These are phyloP conservation scores for Hansenula lynferdii DNA, from an alignment of 1,139 yeast species.

Conservation along the genomic window DNA sequence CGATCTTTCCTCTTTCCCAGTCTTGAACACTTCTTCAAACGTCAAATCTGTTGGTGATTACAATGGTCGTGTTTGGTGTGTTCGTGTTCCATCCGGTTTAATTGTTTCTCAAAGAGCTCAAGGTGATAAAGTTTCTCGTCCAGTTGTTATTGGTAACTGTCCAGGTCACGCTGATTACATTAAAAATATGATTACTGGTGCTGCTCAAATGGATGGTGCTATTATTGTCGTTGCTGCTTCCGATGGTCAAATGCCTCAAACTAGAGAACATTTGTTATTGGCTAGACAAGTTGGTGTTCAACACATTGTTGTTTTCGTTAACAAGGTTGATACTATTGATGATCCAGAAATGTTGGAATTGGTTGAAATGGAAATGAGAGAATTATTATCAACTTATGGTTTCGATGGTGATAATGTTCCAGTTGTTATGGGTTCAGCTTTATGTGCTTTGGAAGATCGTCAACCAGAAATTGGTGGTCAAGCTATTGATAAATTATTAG, in stretches of 20 bases:
- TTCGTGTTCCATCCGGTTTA: too few species aligned
- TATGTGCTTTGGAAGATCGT: conserved; percentile 88
- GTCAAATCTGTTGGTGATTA: too few species aligned
- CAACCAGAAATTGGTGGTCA: conserved; percentile 90
- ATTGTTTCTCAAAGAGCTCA: too few species aligned
- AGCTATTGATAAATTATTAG: conserved; percentile 78
- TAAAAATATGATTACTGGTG: conserved; percentile 99
- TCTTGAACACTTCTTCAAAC: too few species aligned
- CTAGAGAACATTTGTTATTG: conserved; percentile 95
- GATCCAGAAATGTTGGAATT: conserved; percentile 99
- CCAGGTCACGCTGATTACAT: conserved; percentile 99
- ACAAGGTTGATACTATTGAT: conserved; percentile 96
- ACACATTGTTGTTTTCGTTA: conserved; percentile 93
- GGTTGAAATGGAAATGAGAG: conserved; percentile 99
- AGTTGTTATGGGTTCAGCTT: conserved; percentile 97
- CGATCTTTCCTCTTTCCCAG: too few species aligned
- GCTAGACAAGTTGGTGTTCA: conserved; percentile 99
- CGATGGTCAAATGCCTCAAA: conserved; percentile 99
- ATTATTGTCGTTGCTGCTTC: conserved; percentile 98
- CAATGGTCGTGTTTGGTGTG: too few species aligned
- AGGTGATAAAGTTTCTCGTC: too few species aligned
- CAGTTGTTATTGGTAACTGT: too few species aligned
- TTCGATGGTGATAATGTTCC: conserved; percentile 99
- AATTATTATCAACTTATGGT: conserved; percentile 82
- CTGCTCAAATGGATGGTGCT: conserved; percentile 99